Base-by-base conservation (phyloP, 352 stramenopile species). In the Globisporangium nodosum region DNA sequence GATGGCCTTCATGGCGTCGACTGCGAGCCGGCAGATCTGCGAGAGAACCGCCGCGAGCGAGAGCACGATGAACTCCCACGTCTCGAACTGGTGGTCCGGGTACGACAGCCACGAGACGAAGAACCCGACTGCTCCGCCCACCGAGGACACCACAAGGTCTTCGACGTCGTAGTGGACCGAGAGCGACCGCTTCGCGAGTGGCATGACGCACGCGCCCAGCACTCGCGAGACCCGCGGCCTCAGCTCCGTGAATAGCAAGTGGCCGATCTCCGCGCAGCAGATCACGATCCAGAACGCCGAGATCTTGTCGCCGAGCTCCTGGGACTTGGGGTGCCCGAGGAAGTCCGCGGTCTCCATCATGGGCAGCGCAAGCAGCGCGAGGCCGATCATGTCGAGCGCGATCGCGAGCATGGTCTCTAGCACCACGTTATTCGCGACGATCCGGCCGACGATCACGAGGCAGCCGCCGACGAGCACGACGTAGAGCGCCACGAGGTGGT, bases 341-440 rank as follows among this genome's bases (percentile, higher is more conserved):
- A 85, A 77, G 56, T 86, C 77, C 0, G 73, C 64, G 13, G 81
- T 69, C 31, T 83, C 77, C 71, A 86, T 83, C 69, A 89, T 74
- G n/a, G 81, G 77, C n/a, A 73, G 56, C 9, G 79, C 66, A 48
- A 89, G 51, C 37, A 82, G 79, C 37, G 78, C 69, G 42, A 89
- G 46, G 0, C 73, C 76, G 42, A 85, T 54, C 3, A 80, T 76
- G 58, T 89, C 79, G 49, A 87, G 61, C 42, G 71, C 58, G n/a
- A 78, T 60, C 64, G 80, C 74, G 37, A 87, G 45, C 20, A 73
- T 69, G 18, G 73, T 87, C 30, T 83, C 69, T 37, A 86, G 53
- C 3, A 87, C 65, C 39, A 84, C 78, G 46, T 77, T 71, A 55
- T 65, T 87, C n/a, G 70, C 69, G 5, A 84, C 54, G 56, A 89